Base-by-base conservation (phyloP, 805 yeast species). In the Ogataea degrootiae region DNA sequence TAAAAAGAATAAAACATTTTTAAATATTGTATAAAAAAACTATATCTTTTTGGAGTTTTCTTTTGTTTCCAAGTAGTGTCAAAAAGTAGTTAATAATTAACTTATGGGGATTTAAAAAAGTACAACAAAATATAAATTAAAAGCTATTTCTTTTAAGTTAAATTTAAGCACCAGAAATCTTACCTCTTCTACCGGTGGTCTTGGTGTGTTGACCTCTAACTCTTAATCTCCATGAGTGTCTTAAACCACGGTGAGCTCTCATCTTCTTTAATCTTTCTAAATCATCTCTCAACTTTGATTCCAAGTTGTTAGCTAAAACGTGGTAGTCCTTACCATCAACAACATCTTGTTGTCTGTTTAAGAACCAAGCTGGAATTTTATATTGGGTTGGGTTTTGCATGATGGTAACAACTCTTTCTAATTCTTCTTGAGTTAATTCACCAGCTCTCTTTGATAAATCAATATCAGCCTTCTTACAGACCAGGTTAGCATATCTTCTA, bases 151-250 rank as follows among this genome's bases (percentile, higher is more conserved):
- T 26, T 34, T 34, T 34, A 37, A 37, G 7, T 14, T 34, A 16
- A 42, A 50, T 39, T 62, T 60, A 63, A 52, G 67, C 63, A 51
- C 60, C 58, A 50, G 73, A 69, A 64, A 73, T 73, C 79, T 75
- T 77, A 68, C 84, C 84, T 70, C 96, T 91, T 83, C 99, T 90
- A 76, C 97, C 96, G 69, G 99, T 94, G 75, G 99, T 92, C 87
- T 94, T 94, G 85, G 99, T 94, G 83, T 94, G 99, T 84, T 94
- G 99, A 82, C 99, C 99, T 85, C 99, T 90, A 77, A 95, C 99
- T 83, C 94, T 94, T 76, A 94, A 82, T 76, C 97, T 97, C 98
- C 97, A 94, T 92, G 85, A 91, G 84, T 94, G 99, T 86, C 99
- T 90, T 78, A 94, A 86, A 92, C 99, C 99, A 80, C 98, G 85